A percentile compares a stretch with the other conserved stretches of the same genome.
phyloP scores from a whole-genome alignment of 345 rosid genomes.

The Eutrema heterophyllum region DNA sequence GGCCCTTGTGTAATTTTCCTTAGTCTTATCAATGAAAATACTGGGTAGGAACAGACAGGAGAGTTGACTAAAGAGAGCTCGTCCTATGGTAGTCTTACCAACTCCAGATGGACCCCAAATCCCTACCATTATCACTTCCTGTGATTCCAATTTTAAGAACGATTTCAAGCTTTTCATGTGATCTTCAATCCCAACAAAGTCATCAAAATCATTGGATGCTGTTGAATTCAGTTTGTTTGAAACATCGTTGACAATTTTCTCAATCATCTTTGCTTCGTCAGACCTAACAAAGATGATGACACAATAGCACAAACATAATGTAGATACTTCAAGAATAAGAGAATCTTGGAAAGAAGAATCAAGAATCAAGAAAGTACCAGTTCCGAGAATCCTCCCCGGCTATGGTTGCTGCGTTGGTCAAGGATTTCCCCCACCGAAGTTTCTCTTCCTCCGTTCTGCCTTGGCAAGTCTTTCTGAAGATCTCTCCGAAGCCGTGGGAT shows the following conservation, averaged over 20 bases:
- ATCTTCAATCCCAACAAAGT: background rate
- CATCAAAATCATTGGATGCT: background rate
- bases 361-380: background rate
- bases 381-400: background rate
- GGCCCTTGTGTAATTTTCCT: background rate
- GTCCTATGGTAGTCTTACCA: background rate
- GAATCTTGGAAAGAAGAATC: background rate
- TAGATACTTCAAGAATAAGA: background rate
- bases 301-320: background rate
- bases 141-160: background rate
- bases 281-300: background rate
- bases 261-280: background rate
- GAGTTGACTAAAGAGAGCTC: background rate
- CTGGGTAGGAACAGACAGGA: background rate
- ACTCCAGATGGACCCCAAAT: constrained; percentile 6
- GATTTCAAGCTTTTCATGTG: background rate
- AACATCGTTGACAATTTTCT: background rate
- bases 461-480: background rate
- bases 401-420: background rate
- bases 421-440: background rate
- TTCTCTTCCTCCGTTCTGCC: background rate
- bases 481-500: background rate
- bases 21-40: constrained; percentile 1
- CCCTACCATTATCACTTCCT: background rate
- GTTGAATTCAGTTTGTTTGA: background rate